Base-by-base conservation (phyloP, 208 protist species). In the Angomonas ambiguus region DNA sequence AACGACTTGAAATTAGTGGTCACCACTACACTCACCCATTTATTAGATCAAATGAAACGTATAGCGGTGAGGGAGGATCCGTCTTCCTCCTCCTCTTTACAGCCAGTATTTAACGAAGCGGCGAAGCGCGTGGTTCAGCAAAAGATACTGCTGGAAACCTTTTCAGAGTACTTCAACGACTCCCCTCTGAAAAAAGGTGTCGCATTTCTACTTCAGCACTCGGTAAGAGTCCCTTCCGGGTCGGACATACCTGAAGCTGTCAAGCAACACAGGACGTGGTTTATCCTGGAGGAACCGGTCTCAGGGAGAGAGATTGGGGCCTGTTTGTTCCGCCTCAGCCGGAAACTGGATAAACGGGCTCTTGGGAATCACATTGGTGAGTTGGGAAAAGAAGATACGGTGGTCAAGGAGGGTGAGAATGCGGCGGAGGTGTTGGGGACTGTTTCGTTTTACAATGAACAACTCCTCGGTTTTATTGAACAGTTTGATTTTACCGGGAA, bases 361-460 rank as follows among this genome's bases (percentile, higher is more conserved):
- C 77, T 97, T 10, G 92, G 92, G 11, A 85, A 96, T 28, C 92
- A 94, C 72, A 82, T 97, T 41, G 89, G 88, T 8, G 89, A 97
- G 33, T 76, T 92, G 16, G 92, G 92, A 18, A 66, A 74, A 2
- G 82, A 92, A 49, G 61, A 57, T 18, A 58, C 16, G 22, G 24
- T 25, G 24, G 41, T 38, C 2, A 35, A 30, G 25, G 58, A 63
- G 58, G 58, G 27, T 32, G 10, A 32, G 28, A 25, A 49, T 20
- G 34, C 34, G 20, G 58, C 4, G 35, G 35, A 49, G 51, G 59
- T 41, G 6, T 53, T 72, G 30, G 91, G 91, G 57, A 86, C 86
- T 22, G 81, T 88, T 1, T 74, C 75, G 27, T 97, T 93, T 74
- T 88, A 79, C 41, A 70, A 82, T 34, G 76, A 77, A 42, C 87